Evolutionary conservation across 768 basidiomycete genomes (phyloP).

Genomic region (Krasilnikovozyma curviuscula): DNA sequence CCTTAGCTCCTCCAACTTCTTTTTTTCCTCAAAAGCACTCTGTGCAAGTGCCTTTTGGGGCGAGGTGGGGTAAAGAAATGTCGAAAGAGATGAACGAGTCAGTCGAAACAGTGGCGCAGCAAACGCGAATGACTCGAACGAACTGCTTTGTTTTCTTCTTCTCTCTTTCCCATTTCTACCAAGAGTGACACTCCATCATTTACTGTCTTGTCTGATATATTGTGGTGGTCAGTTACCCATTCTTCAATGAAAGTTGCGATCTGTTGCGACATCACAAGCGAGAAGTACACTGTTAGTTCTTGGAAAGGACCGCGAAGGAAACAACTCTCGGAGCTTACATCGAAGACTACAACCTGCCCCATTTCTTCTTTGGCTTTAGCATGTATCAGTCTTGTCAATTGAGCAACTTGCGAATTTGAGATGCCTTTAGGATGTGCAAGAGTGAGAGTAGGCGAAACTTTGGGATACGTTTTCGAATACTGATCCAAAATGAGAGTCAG

Average conservation of each 20-base stretch:
- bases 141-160: constrained; percentile 3
- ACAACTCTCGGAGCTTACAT: neutral
- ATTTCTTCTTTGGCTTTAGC: neutral
- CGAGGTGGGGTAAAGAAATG: neutral
- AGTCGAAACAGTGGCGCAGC: too few relatives aligned
- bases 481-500: neutral
- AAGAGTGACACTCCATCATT: neutral
- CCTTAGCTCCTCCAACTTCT: neutral
- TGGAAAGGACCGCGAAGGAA: neutral
- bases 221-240: neutral
- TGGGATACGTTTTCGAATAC: constrained; percentile 9
- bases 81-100: too few relatives aligned
- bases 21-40: constrained; percentile 2
- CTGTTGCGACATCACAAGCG: neutral
- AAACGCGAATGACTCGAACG: too few relatives aligned
- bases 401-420: neutral
- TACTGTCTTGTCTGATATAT: neutral
- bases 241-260: neutral
- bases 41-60: neutral
- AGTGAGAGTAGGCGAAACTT: constrained; percentile 1
- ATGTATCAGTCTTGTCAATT: constrained; percentile 3
- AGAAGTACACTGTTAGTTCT: neutral
- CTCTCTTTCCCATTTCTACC: constrained; percentile 2
- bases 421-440: neutral
- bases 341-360: constrained; percentile 7